A percentile compares a stretch with the other conserved stretches of the same genome.
Conservation (phyloP, 148 eudicot species). For the Dianthus caryophyllus region DNA sequence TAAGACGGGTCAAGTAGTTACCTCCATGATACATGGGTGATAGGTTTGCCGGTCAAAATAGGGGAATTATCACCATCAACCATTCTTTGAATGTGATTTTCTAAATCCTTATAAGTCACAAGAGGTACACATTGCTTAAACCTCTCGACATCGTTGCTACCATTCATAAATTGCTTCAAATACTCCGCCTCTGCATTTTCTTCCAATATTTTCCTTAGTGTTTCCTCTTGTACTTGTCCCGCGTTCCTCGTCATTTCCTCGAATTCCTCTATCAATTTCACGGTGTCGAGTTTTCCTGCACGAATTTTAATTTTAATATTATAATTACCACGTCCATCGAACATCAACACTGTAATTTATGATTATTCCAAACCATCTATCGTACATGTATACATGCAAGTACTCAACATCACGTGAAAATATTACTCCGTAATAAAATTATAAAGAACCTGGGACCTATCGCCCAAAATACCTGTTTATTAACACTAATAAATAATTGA, state of each 20-base stretch:
- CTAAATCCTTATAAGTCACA: slow-evolving; percentile 60
- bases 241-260: slow-evolving; percentile 38
- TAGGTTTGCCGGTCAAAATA: slow-evolving; percentile 63
- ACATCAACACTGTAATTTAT: too few species aligned
- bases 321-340: too few species aligned
- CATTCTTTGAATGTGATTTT: slow-evolving; percentile 61
- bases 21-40: slow-evolving; percentile 71
- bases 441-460: too few species aligned
- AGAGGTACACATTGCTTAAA: slow-evolving; percentile 69
- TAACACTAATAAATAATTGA: too few species aligned
- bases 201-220: slow-evolving; percentile 37
- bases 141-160: slow-evolving; percentile 49
- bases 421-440: too few species aligned
- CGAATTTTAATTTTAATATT: not conserved
- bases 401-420: too few species aligned
- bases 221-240: slow-evolving; percentile 33
- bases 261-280: slow-evolving; percentile 31
- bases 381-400: too few species aligned
- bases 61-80: slow-evolving; percentile 60
- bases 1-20: too few species aligned
- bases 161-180: slow-evolving; percentile 31
- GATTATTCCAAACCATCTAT: too few species aligned
- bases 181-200: slow-evolving; percentile 34
- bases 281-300: slow-evolving; percentile 10
- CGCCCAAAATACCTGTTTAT: too few species aligned